These are phyloP conservation scores for Elaeis guineensis DNA, from an alignment of 176 grass and related monocot genomes.

Conservation along the genomic window DNA sequence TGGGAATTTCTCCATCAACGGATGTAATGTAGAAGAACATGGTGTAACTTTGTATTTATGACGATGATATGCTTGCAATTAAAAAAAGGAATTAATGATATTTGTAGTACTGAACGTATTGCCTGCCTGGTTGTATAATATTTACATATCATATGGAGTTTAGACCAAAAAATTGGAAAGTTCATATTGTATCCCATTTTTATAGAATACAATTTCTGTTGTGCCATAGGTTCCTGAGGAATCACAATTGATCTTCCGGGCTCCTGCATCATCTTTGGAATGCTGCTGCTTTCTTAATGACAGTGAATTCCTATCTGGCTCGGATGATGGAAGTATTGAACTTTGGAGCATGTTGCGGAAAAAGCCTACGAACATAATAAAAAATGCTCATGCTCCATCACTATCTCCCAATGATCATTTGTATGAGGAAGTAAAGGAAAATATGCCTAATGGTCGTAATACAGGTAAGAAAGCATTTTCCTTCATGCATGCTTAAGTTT, in stretches of 20 bases:
- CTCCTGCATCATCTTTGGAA: constrained; percentile 72
- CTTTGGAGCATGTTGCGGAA: constrained; percentile 76
- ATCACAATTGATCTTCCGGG: constrained; percentile 74
- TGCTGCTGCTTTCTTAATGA: constrained; percentile 81
- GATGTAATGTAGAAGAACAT: too few species aligned
- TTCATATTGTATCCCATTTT: too few species aligned
- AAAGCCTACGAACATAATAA: constrained; percentile 69
- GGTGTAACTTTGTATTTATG: too few species aligned
- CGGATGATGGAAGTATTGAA: constrained; percentile 76
- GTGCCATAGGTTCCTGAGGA: constrained; percentile 64
- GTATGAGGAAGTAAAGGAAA: constrained; percentile 15
- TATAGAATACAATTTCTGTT: constrained; percentile 3
- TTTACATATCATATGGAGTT: too few species aligned
- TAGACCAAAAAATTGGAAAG: too few species aligned
- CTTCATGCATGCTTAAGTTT: background rate
- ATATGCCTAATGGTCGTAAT: constrained; percentile 29
- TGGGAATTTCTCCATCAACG: too few species aligned
- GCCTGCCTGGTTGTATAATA: too few species aligned
- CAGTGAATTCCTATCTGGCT: constrained; percentile 75
- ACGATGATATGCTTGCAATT: too few species aligned
- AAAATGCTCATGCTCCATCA: constrained; percentile 62
- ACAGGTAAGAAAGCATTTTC: constrained; percentile 2
- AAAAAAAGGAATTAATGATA: too few species aligned
- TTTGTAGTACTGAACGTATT: too few species aligned
- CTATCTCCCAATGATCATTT: background rate